Base-by-base conservation (phyloP, 345 rosid species). In the Lumnitzera racemosa region DNA sequence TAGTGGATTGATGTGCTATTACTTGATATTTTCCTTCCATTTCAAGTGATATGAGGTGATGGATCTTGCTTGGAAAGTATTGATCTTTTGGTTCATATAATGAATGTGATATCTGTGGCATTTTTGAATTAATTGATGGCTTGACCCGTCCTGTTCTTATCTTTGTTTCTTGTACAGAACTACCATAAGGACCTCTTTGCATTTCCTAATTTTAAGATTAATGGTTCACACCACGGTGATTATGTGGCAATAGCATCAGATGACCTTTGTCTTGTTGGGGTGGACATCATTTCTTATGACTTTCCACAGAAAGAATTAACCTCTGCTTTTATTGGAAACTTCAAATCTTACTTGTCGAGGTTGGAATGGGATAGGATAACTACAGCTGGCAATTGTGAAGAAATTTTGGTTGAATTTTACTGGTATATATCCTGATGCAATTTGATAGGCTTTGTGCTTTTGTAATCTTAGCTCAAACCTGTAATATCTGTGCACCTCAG, bases 231-330 rank as follows among this genome's bases (percentile, higher is more conserved):
- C 43, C 43, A 86, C 24, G 92, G 89, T 55, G 83, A 86, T 68
- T 86, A 68, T 63, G 89, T 83, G 71, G 85, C 78, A 46, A 79
- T 86, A 59, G 89, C 85, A 73, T 81, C 89, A 58, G 92, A 86
- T 57, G 87, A 59, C 89, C 92, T 83, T 20, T 83, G 89, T 69
- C 81, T 83, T 52, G 89, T 83, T 51, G 92, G 92, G 13, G 63
- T 86, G 71, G 89, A 86, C 64, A 59, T 83, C n/a, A 82, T 86
- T 60, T 72, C 71, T 60, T 73, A 56, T 64, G 16, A 12, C 47
- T 20, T 69, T 61, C 89, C 82, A 2, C 46, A 56, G 51, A 69
- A 49, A 43, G 87, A 83, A 73, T 70, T 76, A 5, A 43, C 79
- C 65, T 47, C 53, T 12, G 83, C 74, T 59, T 86, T n/a, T 79